Base-by-base conservation (phyloP, 1,284 basidiomycete species). In the Irpex sp. region DNA sequence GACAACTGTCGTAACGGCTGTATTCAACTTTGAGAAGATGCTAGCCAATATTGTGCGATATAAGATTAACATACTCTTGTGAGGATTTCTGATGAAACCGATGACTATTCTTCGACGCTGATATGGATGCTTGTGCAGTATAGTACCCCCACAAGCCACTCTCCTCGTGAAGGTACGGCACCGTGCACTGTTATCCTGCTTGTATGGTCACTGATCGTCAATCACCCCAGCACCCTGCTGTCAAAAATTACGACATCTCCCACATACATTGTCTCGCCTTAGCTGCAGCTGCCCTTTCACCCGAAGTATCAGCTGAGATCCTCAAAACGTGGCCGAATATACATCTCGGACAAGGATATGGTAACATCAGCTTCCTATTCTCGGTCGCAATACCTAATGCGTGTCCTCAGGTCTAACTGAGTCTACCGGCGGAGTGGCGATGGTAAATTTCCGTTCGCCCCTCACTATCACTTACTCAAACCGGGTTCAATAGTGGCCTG, bases 271-370 rank as follows among this genome's bases (percentile, higher is more conserved):
- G 82, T 68, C 79, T 86, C 65, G 82, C 91, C 76, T 78, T 79
- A 53, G 89, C 90, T 19, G 92, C 90, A 0, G 92, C 92, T 0
- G 92, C 92, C 2, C 76, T 94, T 4, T 86, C 89, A 2, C 75
- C 81, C 15, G 90, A 90, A 69, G 78, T 91, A 31, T 85, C 81
- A 60, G 65, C 77, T 43, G 79, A 85, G 67, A 72, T 91, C 46
- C 74, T 81, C 51, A 75, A 79, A 39, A 70, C 86, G 46, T 74
- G 92, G 19, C 88, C 89, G 0, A 72, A 83, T 26, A 81, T 82
- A 1, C 76, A 81, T 58, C 82, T 92, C 58, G 87, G 86, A 9
- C 89, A 91, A 72, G 86, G 81, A 4, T 91, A 88, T 70, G 89
- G 88, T 81, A 51, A 51, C n/a, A n/a, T n/a, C n/a, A n/a, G n/a